These are phyloP conservation scores for Corynespora cassiicola DNA, from an alignment of 2,329 filamentous ascomycete genomes.

Conservation along the genomic window DNA sequence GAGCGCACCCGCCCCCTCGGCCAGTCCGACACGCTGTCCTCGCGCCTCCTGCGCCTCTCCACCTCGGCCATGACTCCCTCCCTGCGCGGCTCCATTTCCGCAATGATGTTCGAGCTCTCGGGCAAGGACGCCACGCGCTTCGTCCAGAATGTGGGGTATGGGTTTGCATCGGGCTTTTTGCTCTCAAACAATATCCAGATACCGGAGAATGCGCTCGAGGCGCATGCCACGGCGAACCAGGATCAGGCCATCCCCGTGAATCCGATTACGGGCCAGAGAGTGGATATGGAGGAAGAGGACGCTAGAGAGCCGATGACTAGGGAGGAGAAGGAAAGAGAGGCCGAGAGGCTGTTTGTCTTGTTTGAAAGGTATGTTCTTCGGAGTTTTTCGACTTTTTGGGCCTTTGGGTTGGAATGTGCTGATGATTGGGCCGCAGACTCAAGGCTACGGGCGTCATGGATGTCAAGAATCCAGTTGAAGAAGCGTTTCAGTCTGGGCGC, in stretches of 20 bases:
- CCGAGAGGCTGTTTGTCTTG: slow-evolving; percentile 85
- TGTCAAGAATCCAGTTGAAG: slow-evolving; percentile 79
- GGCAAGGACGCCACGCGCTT: slow-evolving; percentile 80
- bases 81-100: slow-evolving; percentile 75
- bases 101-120: slow-evolving; percentile 86
- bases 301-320: slow-evolving; percentile 78
- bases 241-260: slow-evolving; percentile 64
- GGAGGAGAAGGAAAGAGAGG: slow-evolving; percentile 91
- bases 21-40: slow-evolving; percentile 73
- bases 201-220: slow-evolving; percentile 69
- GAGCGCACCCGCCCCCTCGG: slow-evolving; percentile 83
- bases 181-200: slow-evolving; percentile 83
- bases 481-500: slow-evolving; percentile 71
- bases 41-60: slow-evolving; percentile 78
- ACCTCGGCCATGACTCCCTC: slow-evolving; percentile 75
- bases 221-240: slow-evolving; percentile 48
- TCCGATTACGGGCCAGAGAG: slow-evolving; percentile 84
- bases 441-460: slow-evolving; percentile 78
- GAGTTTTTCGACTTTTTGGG: neutral
- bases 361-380: slow-evolving; percentile 75
- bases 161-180: slow-evolving; percentile 89
- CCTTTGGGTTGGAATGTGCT: neutral
- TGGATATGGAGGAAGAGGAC: slow-evolving; percentile 69
- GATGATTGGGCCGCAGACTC: no score
- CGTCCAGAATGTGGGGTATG: slow-evolving; percentile 92